Conservation (phyloP, 2,329 filamentous ascomycete species). For the Cordyceps cateniannulata region DNA sequence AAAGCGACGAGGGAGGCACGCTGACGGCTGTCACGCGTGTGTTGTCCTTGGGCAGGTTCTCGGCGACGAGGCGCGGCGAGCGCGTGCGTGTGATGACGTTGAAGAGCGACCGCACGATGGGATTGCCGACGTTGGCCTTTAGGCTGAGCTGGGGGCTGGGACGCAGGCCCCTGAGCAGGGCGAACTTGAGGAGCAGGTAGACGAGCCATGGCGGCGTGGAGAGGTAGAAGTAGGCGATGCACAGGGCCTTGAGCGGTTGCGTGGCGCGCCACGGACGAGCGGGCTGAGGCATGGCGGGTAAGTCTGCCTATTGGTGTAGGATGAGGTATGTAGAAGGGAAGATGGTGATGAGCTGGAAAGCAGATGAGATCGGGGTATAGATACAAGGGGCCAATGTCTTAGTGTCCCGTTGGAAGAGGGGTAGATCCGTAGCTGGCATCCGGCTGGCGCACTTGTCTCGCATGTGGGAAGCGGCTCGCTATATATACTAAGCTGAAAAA, state of each 20-base stretch:
- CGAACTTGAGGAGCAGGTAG: constrained; percentile 1
- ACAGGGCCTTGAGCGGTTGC: constrained; percentile 12
- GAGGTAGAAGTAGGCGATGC: constrained; percentile 2
- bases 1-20: neutral
- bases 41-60: neutral
- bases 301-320: neutral
- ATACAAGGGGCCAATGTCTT: too few relatives aligned
- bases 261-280: constrained; percentile 1
- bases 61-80: neutral
- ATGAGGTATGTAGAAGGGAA: neutral
- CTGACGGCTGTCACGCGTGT: neutral
- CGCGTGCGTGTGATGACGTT: neutral
- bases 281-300: constrained; percentile 3
- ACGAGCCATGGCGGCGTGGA: constrained; percentile 1
- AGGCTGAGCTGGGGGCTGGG: neutral
- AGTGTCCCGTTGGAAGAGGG: too few relatives aligned
- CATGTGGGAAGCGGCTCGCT: too few relatives aligned
- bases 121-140: constrained; percentile 4
- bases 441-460: too few relatives aligned
- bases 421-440: too few relatives aligned
- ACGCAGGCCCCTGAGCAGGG: neutral
- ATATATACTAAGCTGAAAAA: too few relatives aligned
- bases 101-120: neutral
- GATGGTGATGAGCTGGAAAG: neutral
- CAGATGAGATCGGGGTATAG: neutral